Evolutionary conservation across 2,329 filamentous ascomycete genomes (phyloP), one percentile per base, ranked within the genome.

Genomic region (Chlorencoelia australis): DNA sequence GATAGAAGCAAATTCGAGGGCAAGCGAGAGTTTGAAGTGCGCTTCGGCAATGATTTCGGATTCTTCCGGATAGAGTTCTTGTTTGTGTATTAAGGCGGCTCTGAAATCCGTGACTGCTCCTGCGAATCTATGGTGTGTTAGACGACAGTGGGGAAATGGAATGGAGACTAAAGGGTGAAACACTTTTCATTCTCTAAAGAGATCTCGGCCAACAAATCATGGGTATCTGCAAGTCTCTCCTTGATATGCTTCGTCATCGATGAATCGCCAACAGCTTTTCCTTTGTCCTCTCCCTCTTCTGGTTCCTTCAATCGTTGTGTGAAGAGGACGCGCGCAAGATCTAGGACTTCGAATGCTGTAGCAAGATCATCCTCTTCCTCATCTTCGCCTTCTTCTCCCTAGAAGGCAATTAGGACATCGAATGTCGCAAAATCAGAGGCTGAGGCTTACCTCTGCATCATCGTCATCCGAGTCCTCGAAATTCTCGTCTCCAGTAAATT

Each of bases 1-100:
- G 30, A 91, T 75, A 0, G 86, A 91, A 4, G 85, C 85, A 50
- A 96, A 96, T 56, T 98, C 91, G 18, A 98, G 72, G 0, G 91
- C 91, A 11, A 98, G 73, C 0, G 89, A 94, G 17, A 98, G 78
- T 63, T 95, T 96, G 67, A 83, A 98, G 64, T 98, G 87, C 11
- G 85, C 89, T 65, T 98, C 91, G 27, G 91, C 89, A 39, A 96
- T 73, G 34, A 93, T 72, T 50, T 87, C 82, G 10, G 84, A 86
- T 44, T 93, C 85, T 33, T 80, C 70, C 0, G 84, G 72, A 55
- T 85, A 87, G 3, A 96, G 70, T 33, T 82, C 71, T 49, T 83
- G 64, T 61, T 93, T 93, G 52, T 93, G 74, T 26, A 73, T 73
- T 32, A 96, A 73, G 1, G 87, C 79, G 10, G 80, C 75, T 49